Evolutionary conservation across 2,329 filamentous ascomycete species (phyloP).

Genomic region (Magnaporthales sp.): DNA sequence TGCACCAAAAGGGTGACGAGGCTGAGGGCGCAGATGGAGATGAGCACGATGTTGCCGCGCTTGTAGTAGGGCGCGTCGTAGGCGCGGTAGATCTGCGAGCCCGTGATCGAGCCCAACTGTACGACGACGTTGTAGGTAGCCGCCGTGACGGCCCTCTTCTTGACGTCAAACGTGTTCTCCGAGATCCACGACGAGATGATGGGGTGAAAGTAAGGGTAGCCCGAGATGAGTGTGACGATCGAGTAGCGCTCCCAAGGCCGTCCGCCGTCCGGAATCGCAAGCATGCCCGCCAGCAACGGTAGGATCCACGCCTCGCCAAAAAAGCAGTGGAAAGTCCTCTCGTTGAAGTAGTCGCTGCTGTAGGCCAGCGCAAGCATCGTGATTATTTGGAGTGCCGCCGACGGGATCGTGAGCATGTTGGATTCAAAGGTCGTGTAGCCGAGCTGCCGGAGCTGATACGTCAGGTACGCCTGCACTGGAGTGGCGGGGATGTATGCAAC

Average conservation of each 20-base stretch:
- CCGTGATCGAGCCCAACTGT: slow-evolving; percentile 32
- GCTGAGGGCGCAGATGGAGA: slow-evolving; percentile 40
- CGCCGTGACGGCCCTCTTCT: slow-evolving; percentile 37
- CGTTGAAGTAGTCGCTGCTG: slow-evolving; percentile 45
- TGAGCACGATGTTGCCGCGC: slow-evolving; percentile 46
- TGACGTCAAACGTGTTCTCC: slow-evolving; percentile 39
- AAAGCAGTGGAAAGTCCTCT: slow-evolving; percentile 43
- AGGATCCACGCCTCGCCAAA: slow-evolving; percentile 44
- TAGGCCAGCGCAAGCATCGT: slow-evolving; percentile 46
- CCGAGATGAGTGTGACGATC: slow-evolving; percentile 31
- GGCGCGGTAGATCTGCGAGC: slow-evolving; percentile 38
- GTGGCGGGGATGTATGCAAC: slow-evolving; percentile 39
- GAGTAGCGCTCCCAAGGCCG: slow-evolving; percentile 43
- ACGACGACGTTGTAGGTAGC: slow-evolving; percentile 40
- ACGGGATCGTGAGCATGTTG: slow-evolving; percentile 55
- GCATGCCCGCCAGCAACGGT: slow-evolving; percentile 40
- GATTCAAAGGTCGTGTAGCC: slow-evolving; percentile 50
- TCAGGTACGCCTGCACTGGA: slow-evolving; percentile 41
- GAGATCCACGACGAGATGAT: slow-evolving; percentile 41
- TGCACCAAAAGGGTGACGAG: slow-evolving; percentile 40
- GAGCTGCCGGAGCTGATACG: slow-evolving; percentile 45
- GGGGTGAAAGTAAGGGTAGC: slow-evolving; percentile 47
- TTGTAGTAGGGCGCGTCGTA: slow-evolving; percentile 49
- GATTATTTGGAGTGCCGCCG: slow-evolving; percentile 45
- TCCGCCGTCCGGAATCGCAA: slow-evolving; percentile 36